Conservation (phyloP, 345 rosid genomes). For the Eucalyptus sp. region DNA sequence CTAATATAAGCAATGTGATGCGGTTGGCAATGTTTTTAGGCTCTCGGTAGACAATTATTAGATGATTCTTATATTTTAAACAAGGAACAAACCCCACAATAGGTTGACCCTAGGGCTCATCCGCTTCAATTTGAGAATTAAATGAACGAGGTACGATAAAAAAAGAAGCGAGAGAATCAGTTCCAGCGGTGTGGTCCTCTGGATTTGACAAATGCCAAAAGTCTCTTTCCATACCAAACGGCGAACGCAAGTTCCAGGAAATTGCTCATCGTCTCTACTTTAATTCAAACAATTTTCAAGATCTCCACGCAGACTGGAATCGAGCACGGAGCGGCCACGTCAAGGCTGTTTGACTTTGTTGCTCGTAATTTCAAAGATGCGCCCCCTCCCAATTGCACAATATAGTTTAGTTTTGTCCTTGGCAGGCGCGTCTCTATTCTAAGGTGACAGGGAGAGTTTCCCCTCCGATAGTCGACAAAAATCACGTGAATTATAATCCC, state of each 20-base stretch:
- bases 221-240: background rate
- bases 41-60: background rate
- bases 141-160: background rate
- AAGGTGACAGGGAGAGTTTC: background rate
- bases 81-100: background rate
- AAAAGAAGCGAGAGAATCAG: background rate
- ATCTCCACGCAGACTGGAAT: background rate
- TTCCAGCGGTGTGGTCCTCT: background rate
- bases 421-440: background rate
- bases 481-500: background rate
- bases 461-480: background rate
- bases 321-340: background rate
- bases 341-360: background rate
- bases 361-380: background rate
- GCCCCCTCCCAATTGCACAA: background rate
- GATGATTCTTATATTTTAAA: background rate
- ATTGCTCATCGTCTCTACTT: background rate
- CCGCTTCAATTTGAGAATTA: background rate
- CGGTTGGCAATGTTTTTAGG: background rate
- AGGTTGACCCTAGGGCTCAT: background rate
- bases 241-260: background rate
- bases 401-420: background rate
- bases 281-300: background rate
- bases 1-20: background rate
- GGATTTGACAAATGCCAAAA: background rate